Conservation (phyloP, 768 basidiomycete genomes). For the Ephemerocybe angulata region DNA sequence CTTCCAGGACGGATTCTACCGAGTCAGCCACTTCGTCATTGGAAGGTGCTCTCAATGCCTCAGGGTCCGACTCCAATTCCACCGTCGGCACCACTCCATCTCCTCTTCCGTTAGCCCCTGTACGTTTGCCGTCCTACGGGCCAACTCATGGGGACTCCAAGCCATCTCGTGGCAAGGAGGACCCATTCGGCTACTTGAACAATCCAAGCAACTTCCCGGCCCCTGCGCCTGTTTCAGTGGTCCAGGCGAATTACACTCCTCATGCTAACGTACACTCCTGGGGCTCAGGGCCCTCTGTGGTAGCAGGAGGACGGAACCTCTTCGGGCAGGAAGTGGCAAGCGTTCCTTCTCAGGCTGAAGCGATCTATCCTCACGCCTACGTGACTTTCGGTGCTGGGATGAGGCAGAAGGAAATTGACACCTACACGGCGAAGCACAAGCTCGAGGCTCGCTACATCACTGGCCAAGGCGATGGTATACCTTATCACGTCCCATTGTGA, state of each 20-base stretch:
- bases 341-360: slow-evolving; percentile 47
- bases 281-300: slow-evolving; percentile 24
- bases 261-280: slow-evolving; percentile 35
- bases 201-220: slow-evolving; percentile 29
- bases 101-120: not conserved
- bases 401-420: slow-evolving; percentile 81
- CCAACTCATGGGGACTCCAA: not conserved
- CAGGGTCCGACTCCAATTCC: slow-evolving; percentile 2
- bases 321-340: slow-evolving; percentile 23
- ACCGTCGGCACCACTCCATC: slow-evolving; percentile 12
- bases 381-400: slow-evolving; percentile 87
- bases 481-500: slow-evolving; percentile 80
- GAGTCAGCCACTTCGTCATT: not conserved
- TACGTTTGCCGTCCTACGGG: not conserved
- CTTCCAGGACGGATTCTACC: not conserved
- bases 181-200: slow-evolving; percentile 63
- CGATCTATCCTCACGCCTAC: slow-evolving; percentile 68
- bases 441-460: slow-evolving; percentile 54
- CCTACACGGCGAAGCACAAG: slow-evolving; percentile 64
- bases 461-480: slow-evolving; percentile 52
- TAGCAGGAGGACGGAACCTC: slow-evolving; percentile 22
- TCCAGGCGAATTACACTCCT: slow-evolving; percentile 32
- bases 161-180: slow-evolving; percentile 26
- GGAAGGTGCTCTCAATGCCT: not conserved
- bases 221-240: slow-evolving; percentile 24